These are phyloP conservation scores for Amanita rubescens DNA, from an alignment of 768 basidiomycete species.

Conservation along the genomic window DNA sequence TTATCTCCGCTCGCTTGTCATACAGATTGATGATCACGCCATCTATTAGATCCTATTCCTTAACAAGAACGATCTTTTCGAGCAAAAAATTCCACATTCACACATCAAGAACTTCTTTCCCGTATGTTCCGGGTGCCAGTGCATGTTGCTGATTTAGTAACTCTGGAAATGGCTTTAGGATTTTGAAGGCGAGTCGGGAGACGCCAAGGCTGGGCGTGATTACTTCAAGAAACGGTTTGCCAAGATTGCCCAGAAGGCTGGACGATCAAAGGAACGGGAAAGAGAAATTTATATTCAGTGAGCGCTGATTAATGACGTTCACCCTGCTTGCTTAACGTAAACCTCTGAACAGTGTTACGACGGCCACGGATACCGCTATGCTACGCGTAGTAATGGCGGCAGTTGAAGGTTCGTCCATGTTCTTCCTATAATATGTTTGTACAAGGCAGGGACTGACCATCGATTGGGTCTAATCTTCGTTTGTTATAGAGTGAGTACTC, in stretches of 20 bases:
- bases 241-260: slow-evolving; percentile 77
- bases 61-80: slow-evolving; percentile 93
- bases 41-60: slow-evolving; percentile 75
- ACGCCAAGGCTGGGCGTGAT: slow-evolving; percentile 70
- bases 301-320: slow-evolving; percentile 25
- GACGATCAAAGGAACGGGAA: slow-evolving; percentile 78
- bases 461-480: slow-evolving; percentile 3
- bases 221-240: slow-evolving; percentile 88
- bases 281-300: slow-evolving; percentile 95
- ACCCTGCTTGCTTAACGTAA: not conserved
- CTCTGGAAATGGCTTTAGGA: slow-evolving; percentile 42
- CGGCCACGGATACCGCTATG: slow-evolving; percentile 85
- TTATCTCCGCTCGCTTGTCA: slow-evolving; percentile 8
- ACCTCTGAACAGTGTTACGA: slow-evolving; percentile 50
- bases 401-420: slow-evolving; percentile 68
- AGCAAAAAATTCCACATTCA: slow-evolving; percentile 72
- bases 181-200: slow-evolving; percentile 71
- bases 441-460: not conserved
- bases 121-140: slow-evolving; percentile 33
- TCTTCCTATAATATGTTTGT: slow-evolving; percentile 6
- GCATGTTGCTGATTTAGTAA: not conserved
- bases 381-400: slow-evolving; percentile 92
- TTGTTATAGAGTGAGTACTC: slow-evolving; percentile 57
- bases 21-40: not conserved
- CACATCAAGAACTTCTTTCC: slow-evolving; percentile 89